Conservation (phyloP, 495 filamentous ascomycete genomes). For the Podospora tetraspora region DNA sequence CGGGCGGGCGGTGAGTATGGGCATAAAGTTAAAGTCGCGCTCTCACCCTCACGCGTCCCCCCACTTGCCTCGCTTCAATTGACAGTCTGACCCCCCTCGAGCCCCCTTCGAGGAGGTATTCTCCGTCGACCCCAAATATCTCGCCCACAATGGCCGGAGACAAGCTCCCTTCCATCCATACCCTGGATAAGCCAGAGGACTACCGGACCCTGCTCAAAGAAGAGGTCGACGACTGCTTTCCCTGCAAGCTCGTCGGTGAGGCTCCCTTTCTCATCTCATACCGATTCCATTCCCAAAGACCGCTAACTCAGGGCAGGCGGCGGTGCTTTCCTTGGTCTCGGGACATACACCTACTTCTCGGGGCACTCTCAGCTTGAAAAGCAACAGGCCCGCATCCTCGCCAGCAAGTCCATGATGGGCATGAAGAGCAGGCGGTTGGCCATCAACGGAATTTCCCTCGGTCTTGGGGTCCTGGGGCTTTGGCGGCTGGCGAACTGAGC, state of each 20-base stretch:
- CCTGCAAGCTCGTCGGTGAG: constrained; percentile 64
- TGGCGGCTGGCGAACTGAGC: constrained; percentile 37
- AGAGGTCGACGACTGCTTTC: constrained; percentile 64
- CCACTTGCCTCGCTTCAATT: not conserved
- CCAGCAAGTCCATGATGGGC: constrained; percentile 67
- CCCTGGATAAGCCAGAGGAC: constrained; percentile 47
- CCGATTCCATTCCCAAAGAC: constrained; percentile 1
- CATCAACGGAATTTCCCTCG: constrained; percentile 64
- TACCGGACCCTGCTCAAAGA: constrained; percentile 52
- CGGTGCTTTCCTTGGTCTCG: constrained; percentile 82
- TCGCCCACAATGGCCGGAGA: constrained; percentile 35
- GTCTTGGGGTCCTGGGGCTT: constrained; percentile 62
- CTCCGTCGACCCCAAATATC: not conserved
- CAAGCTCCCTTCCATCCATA: constrained; percentile 34
- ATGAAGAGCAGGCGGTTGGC: constrained; percentile 66
- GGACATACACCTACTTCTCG: constrained; percentile 77
- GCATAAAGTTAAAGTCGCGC: constrained; percentile 3
- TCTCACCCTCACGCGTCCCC: not conserved
- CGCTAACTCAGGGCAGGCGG: constrained; percentile 44
- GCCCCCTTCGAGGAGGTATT: not conserved
- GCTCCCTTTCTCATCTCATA: not conserved
- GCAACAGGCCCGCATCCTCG: constrained; percentile 63
- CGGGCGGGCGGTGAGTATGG: constrained; percentile 2
- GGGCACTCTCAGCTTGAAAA: constrained; percentile 69
- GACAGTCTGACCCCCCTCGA: not conserved